These are phyloP conservation scores for Triticum timopheevii DNA, from an alignment of 176 grass and related monocot species.

Conservation along the genomic window DNA sequence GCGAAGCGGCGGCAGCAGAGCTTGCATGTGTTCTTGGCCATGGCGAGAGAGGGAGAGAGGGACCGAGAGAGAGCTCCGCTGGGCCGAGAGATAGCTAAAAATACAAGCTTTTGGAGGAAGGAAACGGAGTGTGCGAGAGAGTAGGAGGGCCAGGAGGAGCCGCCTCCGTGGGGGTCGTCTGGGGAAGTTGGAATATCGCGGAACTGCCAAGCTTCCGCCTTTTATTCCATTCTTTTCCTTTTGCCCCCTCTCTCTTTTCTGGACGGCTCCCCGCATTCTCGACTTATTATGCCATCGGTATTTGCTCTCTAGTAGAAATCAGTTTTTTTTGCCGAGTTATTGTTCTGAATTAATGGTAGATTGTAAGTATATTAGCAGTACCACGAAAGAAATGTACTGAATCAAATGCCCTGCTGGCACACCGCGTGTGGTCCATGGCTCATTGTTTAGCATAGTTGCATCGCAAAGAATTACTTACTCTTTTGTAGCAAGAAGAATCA, in stretches of 20 bases:
- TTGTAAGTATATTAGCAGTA: background rate
- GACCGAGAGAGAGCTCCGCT: background rate
- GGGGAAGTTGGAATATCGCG: conserved; percentile 38
- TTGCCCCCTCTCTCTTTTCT: background rate
- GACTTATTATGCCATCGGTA: background rate
- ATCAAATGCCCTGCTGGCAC: background rate
- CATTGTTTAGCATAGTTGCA: background rate
- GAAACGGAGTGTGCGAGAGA: conserved; percentile 16
- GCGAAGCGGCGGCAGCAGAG: conserved; percentile 77
- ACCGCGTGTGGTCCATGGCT: background rate
- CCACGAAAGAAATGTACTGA: conserved; percentile 12
- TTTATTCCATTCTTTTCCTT: conserved; percentile 27
- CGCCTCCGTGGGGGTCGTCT: conserved; percentile 33
- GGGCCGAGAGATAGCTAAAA: conserved; percentile 9
- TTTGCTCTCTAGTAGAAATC: background rate
- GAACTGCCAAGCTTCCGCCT: conserved; percentile 50
- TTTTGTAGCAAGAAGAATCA: background rate
- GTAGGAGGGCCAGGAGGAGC: background rate
- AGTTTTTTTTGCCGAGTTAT: background rate
- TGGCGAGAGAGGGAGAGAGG: conserved; percentile 15
- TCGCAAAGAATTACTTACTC: background rate
- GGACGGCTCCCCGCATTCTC: conserved; percentile 22
- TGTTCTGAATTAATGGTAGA: background rate
- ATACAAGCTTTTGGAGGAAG: conserved; percentile 32
- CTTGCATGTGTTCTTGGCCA: conserved; percentile 71